Conservation (phyloP, 805 yeast genomes). For the Candida sithepensis region DNA sequence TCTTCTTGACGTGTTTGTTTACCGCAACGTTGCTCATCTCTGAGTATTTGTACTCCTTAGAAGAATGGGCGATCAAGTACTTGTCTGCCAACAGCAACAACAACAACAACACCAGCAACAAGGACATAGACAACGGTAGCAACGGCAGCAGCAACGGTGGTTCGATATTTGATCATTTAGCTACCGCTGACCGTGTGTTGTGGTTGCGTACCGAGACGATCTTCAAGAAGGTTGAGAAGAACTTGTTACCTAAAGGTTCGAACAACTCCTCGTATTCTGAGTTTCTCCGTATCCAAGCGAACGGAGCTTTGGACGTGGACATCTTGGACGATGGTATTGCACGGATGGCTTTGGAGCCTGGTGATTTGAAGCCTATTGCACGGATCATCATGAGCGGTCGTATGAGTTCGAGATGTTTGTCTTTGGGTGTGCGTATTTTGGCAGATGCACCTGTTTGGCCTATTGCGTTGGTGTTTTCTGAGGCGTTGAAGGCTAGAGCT, state of each 20-base stretch:
- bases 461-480: conserved; percentile 72
- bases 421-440: conserved; percentile 68
- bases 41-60: conserved; percentile 57
- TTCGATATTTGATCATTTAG: conserved; percentile 13
- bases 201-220: conserved; percentile 64
- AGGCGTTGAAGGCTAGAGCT: conserved; percentile 68
- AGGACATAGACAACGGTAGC: too few relatives aligned
- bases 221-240: conserved; percentile 57
- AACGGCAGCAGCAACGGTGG: too few relatives aligned
- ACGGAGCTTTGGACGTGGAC: conserved; percentile 55
- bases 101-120: too few relatives aligned
- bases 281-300: conserved; percentile 53
- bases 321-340: conserved; percentile 47
- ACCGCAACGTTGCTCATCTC: conserved; percentile 59
- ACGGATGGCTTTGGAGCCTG: conserved; percentile 43
- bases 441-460: conserved; percentile 92
- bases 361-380: conserved; percentile 41
- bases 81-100: conserved; percentile 24
- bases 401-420: conserved; percentile 54
- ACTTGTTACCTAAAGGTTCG: conserved; percentile 49
- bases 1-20: conserved; percentile 67
- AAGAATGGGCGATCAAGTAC: conserved; percentile 44
- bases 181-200: conserved; percentile 49
- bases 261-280: conserved; percentile 55
- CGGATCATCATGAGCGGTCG: conserved; percentile 45